Percentiles rank a stretch among this genome's conserved stretches.
Conservation (phyloP, 768 basidiomycete genomes). For the Lentinula sp. region DNA sequence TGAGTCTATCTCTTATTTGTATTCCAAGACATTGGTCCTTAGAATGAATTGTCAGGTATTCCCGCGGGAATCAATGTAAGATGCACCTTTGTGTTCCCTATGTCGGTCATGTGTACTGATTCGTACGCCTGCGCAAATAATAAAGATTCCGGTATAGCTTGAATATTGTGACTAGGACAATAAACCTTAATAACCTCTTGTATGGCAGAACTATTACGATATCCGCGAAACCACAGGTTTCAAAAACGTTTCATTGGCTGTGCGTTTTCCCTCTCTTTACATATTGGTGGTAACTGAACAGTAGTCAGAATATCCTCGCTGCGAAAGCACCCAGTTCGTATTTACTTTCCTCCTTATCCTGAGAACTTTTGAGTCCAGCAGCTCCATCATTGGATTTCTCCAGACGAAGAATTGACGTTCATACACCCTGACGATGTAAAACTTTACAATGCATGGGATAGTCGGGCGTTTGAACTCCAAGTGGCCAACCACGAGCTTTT, state of each 20-base stretch:
- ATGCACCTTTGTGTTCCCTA: not conserved
- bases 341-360: not conserved
- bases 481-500: conserved; percentile 89
- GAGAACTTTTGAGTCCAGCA: not conserved
- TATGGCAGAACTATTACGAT: conserved; percentile 68
- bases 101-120: not conserved
- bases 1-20: conserved; percentile 20
- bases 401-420: conserved; percentile 77
- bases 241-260: conserved; percentile 84
- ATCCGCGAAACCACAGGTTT: conserved; percentile 78
- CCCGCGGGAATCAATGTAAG: conserved; percentile 81
- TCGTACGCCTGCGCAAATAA: too few relatives aligned
- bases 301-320: conserved; percentile 65
- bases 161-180: not conserved
- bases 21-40: not conserved
- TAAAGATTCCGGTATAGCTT: not conserved
- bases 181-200: not conserved
- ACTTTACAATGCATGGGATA: conserved; percentile 75
- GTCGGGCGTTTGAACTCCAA: conserved; percentile 75
- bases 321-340: conserved; percentile 78
- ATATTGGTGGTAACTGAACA: not conserved
- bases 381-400: conserved; percentile 1
- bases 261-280: conserved; percentile 24
- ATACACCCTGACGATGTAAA: conserved; percentile 73
- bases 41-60: conserved; percentile 44